phyloP scores from a whole-genome alignment of 2,329 filamentous ascomycete genomes.

The Diaporthe sp. region DNA sequence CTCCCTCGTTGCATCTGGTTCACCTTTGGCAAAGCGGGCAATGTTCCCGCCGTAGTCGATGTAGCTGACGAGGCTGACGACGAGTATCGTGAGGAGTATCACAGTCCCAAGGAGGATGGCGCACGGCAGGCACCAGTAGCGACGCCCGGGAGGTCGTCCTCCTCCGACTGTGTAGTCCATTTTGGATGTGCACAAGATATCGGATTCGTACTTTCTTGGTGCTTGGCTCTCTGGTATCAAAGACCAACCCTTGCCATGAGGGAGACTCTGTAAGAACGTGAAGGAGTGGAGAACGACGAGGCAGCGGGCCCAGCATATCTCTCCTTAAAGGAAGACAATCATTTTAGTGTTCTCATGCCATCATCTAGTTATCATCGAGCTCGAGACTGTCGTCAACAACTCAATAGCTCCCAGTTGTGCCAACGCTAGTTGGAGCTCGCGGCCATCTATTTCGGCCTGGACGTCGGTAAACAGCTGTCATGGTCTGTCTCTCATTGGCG shows the following conservation, averaged over 20 bases:
- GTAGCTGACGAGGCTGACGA: not conserved
- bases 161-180: not conserved
- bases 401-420: not conserved
- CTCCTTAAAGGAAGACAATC: not conserved
- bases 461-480: not conserved
- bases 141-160: not conserved
- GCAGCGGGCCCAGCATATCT: not conserved
- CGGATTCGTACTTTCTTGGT: not conserved
- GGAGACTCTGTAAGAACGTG: not conserved
- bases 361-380: slow-evolving; percentile 2
- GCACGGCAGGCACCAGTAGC: not conserved
- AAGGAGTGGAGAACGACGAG: not conserved
- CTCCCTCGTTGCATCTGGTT: not conserved
- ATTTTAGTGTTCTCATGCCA: not conserved
- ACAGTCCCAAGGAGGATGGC: not conserved
- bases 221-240: not conserved
- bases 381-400: not conserved
- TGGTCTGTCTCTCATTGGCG: not conserved
- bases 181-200: too few relatives aligned
- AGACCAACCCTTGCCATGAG: not conserved
- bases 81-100: not conserved
- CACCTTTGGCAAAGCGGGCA: not conserved
- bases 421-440: slow-evolving; percentile 1
- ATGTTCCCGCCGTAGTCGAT: not conserved
- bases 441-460: not conserved